These are phyloP conservation scores for Eucalyptus marginata DNA, from an alignment of 345 rosid species.

Conservation along the genomic window DNA sequence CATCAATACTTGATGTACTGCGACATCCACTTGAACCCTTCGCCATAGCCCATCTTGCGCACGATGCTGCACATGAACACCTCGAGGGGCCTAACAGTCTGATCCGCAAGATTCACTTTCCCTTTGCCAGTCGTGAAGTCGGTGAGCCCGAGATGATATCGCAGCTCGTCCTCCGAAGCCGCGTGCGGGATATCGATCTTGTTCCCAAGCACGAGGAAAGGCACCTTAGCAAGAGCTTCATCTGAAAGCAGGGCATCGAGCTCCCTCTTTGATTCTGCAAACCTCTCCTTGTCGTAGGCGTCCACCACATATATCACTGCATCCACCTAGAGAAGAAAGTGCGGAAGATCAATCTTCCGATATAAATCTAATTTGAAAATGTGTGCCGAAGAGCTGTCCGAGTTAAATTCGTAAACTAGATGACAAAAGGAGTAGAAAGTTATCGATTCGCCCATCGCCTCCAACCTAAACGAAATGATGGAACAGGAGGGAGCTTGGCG, in stretches of 20 bases:
- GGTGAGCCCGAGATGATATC: conserved; percentile 29
- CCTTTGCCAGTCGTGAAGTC: conserved; percentile 46
- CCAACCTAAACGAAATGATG: no score
- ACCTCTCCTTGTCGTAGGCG: conserved; percentile 38
- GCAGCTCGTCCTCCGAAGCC: conserved; percentile 37
- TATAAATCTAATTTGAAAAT: neutral
- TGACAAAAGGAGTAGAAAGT: neutral
- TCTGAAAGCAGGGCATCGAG: conserved; percentile 42
- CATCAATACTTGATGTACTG: neutral
- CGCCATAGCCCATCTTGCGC: conserved; percentile 47
- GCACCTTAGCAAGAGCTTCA: conserved; percentile 33
- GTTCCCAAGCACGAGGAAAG: conserved; percentile 45
- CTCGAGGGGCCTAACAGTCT: conserved; percentile 28
- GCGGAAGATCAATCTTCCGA: neutral
- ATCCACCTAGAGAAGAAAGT: conserved; percentile 16
- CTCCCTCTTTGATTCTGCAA: conserved; percentile 44
- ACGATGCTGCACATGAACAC: conserved; percentile 50
- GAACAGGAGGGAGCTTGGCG: no score
- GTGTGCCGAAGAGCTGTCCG: neutral
- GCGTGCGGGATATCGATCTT: conserved; percentile 42
- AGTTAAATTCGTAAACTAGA: no score
- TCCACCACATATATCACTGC: conserved; percentile 45
- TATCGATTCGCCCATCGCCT: neutral
- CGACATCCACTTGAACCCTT: conserved; percentile 49
- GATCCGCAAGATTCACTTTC: conserved; percentile 22